Evolutionary conservation across 805 yeast species (phyloP), one percentile per base, ranked within the genome.

Genomic region (Pichia nakasei): DNA sequence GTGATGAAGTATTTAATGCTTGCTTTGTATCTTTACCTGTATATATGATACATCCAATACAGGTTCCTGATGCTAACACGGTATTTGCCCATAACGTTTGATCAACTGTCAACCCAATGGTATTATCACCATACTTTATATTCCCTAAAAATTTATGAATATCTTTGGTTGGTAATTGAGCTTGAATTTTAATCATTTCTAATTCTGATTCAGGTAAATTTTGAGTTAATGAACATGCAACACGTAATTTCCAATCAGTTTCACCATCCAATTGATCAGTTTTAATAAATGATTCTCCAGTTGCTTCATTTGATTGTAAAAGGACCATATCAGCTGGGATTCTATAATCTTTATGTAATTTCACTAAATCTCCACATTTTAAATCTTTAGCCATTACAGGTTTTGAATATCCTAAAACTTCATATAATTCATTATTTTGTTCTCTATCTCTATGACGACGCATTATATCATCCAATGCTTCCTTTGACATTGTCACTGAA

Each of bases 231-330:
- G 80, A 72, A 39, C 81, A 73, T 0, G 96, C 93, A 33, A 85
- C 66, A 54, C 98, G 70, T 44, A 93, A 69, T 61, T 93, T 93
- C 99, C 99, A 93, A 65, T 93, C 99, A 6, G 99, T 93, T 63
- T 93, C 99, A 58, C 99, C 99, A 63, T 93, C 99, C 41, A 93
- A 69, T 65, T 93, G 99, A 67, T 93, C 99, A 0, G 99, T 93
- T 55, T 95, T 85, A 51, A 93, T 85, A 56, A 94, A 93, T 2
- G 89, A 75, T 58, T 93, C 99, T 8, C 96, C 97, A 3, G 75
- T 70, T 3, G 68, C 63, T 58, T 86, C 96, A 45, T 87, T 80
- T 1, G 96, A 81, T 58, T 86, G 94, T 37, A 93, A 65, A 22
- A 93, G 63, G 8, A 93, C 67, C 78, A 88, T 72, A 62, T 93